Conservation (phyloP, 2,329 filamentous ascomycete genomes). For the Pseudogymnoascus sp. region DNA sequence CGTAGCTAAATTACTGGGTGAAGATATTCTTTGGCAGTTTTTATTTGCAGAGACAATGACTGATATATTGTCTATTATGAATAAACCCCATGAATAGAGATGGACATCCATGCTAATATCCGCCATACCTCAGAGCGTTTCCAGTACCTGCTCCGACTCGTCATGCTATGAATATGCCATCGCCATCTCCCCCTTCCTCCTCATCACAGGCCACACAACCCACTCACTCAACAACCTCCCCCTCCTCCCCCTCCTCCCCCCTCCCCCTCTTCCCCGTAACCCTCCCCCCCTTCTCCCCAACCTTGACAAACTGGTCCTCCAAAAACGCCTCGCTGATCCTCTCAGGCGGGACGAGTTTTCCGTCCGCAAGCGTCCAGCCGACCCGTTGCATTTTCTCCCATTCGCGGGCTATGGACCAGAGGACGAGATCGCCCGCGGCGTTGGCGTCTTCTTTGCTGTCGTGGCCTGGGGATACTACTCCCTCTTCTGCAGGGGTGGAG, state of each 20-base stretch:
- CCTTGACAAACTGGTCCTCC: neutral
- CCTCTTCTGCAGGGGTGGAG: too few relatives aligned
- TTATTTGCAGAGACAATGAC: neutral
- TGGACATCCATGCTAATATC: neutral
- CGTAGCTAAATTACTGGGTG: too few relatives aligned
- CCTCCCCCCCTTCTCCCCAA: neutral
- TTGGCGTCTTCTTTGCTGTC: constrained; percentile 89
- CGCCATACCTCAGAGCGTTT: neutral
- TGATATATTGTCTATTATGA: neutral
- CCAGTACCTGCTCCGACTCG: too few relatives aligned
- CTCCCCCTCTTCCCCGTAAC: neutral
- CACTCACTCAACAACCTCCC: neutral
- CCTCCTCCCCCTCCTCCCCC: neutral
- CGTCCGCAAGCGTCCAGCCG: constrained; percentile 57
- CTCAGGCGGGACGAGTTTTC: constrained; percentile 26
- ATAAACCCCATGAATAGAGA: neutral
- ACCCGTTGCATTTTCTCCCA: constrained; percentile 59
- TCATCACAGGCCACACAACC: too few relatives aligned
- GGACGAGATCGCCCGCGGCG: constrained; percentile 78
- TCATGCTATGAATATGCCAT: neutral
- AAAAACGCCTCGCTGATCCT: neutral
- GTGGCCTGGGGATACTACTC: constrained; percentile 42
- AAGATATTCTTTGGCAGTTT: too few relatives aligned
- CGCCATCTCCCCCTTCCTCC: neutral
- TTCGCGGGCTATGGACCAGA: constrained; percentile 57